A percentile compares a stretch with the other conserved stretches of the same genome.
phyloP scores from a whole-genome alignment of 495 filamentous ascomycete species.

The Lasiosphaeria hispida region DNA sequence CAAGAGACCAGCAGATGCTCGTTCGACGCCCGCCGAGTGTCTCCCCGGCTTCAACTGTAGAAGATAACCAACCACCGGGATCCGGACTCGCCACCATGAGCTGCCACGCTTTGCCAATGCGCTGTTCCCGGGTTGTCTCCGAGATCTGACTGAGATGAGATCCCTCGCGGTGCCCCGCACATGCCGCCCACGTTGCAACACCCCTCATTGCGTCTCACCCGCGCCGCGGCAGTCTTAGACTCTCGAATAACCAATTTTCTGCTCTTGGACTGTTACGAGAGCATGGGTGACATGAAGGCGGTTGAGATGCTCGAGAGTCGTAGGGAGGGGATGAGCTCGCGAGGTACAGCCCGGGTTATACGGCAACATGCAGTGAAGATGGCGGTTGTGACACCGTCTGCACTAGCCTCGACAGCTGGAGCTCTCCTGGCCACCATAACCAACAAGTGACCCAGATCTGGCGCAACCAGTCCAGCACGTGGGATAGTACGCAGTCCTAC shows the following conservation, averaged over 20 bases:
- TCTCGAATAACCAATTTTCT: too few species aligned
- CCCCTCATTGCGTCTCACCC: neutral
- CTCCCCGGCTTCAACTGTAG: neutral
- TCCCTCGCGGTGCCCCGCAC: conserved; percentile 3
- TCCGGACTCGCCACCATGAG: neutral
- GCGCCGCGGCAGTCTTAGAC: neutral
- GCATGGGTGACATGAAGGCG: neutral
- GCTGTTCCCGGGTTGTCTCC: conserved; percentile 5
- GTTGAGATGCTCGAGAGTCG: neutral
- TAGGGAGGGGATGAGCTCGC: neutral
- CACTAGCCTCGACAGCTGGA: conserved; percentile 9
- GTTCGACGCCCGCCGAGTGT: conserved; percentile 5
- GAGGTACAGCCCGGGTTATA: neutral
- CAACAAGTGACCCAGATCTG: conserved; percentile 14
- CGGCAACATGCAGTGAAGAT: conserved; percentile 4
- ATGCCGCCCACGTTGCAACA: neutral
- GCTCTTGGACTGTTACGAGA: too few species aligned
- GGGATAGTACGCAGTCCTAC: conserved; percentile 22
- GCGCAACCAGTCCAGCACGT: conserved; percentile 22
- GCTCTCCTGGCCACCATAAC: neutral
- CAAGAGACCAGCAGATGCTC: neutral
- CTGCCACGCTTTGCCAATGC: too few species aligned
- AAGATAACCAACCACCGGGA: neutral
- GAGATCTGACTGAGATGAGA: conserved; percentile 4
- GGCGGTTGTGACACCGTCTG: neutral